Evolutionary conservation across 257 asterid genomes (phyloP), one percentile per base, ranked within the genome.

Genomic region (Solanum rostratum): DNA sequence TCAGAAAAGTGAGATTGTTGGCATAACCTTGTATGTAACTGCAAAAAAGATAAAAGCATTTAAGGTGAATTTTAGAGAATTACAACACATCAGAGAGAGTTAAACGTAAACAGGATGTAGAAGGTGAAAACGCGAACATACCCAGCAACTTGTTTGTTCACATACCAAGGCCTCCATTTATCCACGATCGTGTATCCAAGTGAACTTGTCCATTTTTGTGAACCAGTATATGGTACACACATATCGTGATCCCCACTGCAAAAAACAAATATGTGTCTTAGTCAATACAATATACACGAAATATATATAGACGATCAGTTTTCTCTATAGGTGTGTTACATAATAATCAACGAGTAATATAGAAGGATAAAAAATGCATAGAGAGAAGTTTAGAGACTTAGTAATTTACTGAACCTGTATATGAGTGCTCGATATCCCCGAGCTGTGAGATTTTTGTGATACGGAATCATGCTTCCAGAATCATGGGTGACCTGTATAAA

Each of bases 191-290:
- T 86, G 84, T 96, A 95, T 84, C 99, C 99, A 12, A 96, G 9
- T 18, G 99, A 93, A 86, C 92, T 90, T 57, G 97, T 93, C 99
- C 98, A 96, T 9, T 92, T 96, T 91, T 92, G 86, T 74, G 91
- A 93, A 80, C 98, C 99, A n/a, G 95, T 96, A 62, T 24, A 96
- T 6, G 99, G 99, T 29, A 96, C 98, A 85, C 98, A 96, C 98
- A 96, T 92, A 87, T 95, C 99, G 87, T 96, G 99, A 90, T 96
- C 99, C 14, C 99, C 98, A 41, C 98, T 96, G 97, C 84, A 39
- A 88, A 4, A 66, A 84, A 63, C 53, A 54, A n/a, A 30, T 46
- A 66, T 66, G 8, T 33, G 16, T n/a, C 22, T 63, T 66, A 66
- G 19, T 22, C 14, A 30, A 46, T 30, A 66, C 69, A 39, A 5